Percentiles rank a stretch among this genome's conserved stretches.
phyloP scores from a whole-genome alignment of 2,329 filamentous ascomycete genomes.

The Phialocephala sp. region DNA sequence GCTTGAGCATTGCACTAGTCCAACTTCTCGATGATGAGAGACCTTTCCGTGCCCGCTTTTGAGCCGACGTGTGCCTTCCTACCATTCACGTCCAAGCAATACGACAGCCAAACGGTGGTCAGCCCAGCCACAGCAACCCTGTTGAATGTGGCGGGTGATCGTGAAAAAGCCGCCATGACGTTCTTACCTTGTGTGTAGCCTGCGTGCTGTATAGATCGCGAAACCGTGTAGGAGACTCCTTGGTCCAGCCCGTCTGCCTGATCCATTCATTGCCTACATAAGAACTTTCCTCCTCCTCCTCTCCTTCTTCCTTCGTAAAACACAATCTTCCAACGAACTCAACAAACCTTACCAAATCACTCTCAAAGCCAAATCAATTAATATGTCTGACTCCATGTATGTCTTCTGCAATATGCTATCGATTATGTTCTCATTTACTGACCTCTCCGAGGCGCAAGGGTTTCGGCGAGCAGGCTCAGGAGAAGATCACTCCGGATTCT shows the following conservation, averaged over 20 bases:
- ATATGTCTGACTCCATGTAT: constrained; percentile 54
- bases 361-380: constrained; percentile 33
- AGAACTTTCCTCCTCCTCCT: constrained; percentile 2
- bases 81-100: background rate
- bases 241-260: background rate
- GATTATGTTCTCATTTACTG: constrained; percentile 11
- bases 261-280: constrained; percentile 9
- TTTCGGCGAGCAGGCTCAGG: constrained; percentile 53
- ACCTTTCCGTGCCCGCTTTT: background rate
- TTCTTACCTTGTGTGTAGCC: background rate
- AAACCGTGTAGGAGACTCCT: background rate
- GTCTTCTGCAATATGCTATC: constrained; percentile 22
- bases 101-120: background rate
- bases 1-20: background rate
- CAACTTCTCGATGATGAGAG: background rate
- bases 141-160: constrained; percentile 4
- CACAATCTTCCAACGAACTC: constrained; percentile 23
- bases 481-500: constrained; percentile 59
- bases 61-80: background rate
- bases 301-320: constrained; percentile 13
- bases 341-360: background rate
- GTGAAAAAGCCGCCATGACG: background rate
- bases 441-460: constrained; percentile 50
- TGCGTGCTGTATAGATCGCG: constrained; percentile 1
- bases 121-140: constrained; percentile 6